Percentiles rank a stretch among this genome's conserved stretches.
phyloP scores from a whole-genome alignment of 257 asterid genomes.

The Primulina tabacum region DNA sequence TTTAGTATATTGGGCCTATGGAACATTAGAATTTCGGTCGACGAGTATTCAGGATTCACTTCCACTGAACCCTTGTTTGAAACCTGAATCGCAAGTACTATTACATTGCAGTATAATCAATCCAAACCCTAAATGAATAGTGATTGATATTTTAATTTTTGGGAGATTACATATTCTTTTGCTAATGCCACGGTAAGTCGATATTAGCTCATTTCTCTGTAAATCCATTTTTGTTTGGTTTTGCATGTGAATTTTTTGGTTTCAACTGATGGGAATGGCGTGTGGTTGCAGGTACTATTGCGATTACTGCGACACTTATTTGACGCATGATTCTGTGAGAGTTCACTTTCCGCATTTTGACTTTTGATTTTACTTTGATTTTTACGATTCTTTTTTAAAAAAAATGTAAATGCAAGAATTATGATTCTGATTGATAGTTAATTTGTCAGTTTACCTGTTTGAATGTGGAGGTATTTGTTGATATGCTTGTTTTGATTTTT shows the following conservation, averaged over 20 bases:
- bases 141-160: no score
- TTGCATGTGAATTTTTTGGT: neutral
- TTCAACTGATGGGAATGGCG: constrained; percentile 7
- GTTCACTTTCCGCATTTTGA: neutral
- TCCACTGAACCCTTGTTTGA: neutral
- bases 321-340: constrained; percentile 97
- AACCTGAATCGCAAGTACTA: neutral
- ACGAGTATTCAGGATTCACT: neutral
- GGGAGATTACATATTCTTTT: neutral
- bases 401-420: neutral
- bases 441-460: neutral
- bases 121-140: neutral
- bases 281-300: constrained; percentile 69
- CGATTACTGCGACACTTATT: constrained; percentile 92
- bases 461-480: no score
- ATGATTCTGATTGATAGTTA: neutral
- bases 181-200: constrained; percentile 40
- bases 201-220: neutral
- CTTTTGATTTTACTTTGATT: neutral
- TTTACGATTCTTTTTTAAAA: no score
- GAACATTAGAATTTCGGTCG: neutral
- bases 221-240: neutral
- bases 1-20: no score
- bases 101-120: neutral
- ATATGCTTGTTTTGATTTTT: no score